These are phyloP conservation scores for Phytophthora fragariae DNA, from an alignment of 352 stramenopile species.

Conservation along the genomic window DNA sequence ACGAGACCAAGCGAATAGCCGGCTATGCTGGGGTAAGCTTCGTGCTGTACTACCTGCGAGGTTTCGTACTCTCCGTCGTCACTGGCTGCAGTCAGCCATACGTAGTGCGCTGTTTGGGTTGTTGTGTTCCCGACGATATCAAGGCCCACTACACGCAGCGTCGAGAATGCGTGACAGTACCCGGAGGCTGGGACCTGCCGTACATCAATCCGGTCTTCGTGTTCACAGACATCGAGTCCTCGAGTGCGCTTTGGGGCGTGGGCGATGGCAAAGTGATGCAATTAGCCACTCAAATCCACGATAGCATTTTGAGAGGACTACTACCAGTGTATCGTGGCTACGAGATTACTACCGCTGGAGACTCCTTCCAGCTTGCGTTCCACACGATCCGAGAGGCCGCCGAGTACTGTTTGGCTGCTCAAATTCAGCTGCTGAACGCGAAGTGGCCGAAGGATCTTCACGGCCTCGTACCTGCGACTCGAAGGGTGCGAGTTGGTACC, in stretches of 20 bases:
- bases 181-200: slow-evolving; percentile 9
- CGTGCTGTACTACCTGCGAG: slow-evolving; percentile 52
- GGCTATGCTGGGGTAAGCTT: slow-evolving; percentile 43
- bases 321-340: slow-evolving; percentile 58
- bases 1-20: slow-evolving; percentile 15
- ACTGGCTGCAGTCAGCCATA: slow-evolving; percentile 57
- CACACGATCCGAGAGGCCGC: slow-evolving; percentile 61
- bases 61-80: slow-evolving; percentile 47
- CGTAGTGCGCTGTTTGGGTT: slow-evolving; percentile 39
- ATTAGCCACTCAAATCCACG: slow-evolving; percentile 44
- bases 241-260: slow-evolving; percentile 52
- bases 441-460: slow-evolving; percentile 66
- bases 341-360: slow-evolving; percentile 72
- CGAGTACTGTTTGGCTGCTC: slow-evolving; percentile 57
- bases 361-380: slow-evolving; percentile 73
- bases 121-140: slow-evolving; percentile 48
- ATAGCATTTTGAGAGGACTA: slow-evolving; percentile 43
- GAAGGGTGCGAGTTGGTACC: slow-evolving; percentile 34
- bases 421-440: slow-evolving; percentile 51
- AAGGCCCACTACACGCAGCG: slow-evolving; percentile 36
- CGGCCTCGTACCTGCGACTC: slow-evolving; percentile 46
- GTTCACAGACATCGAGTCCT: slow-evolving; percentile 69
- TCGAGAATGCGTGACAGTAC: slow-evolving; percentile 21
- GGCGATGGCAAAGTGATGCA: slow-evolving; percentile 48
- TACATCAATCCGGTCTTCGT: slow-evolving; percentile 56